Evolutionary conservation across 208 protist species (phyloP), one percentile per base, ranked within the genome.

Genomic region (Lotmaria passim): DNA sequence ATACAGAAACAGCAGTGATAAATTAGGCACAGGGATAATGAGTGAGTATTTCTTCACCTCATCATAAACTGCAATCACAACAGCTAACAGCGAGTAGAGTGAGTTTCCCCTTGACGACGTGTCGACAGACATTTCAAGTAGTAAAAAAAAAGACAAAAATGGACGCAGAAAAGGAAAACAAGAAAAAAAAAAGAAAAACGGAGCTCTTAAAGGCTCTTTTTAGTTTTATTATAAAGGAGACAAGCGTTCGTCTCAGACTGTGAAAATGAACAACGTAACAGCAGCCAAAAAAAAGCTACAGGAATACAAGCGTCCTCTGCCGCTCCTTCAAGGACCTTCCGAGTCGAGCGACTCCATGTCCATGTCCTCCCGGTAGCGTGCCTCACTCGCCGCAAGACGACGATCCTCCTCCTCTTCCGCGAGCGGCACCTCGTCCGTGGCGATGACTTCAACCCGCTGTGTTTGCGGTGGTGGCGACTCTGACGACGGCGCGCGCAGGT

Each of bases 401-500:
- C 43, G 52, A 30, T 70, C 64, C 41, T 70, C 64, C 21, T 70
- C 73, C 26, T 78, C 73, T 8, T 52, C 63, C 6, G 12, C 73
- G 7, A 61, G 57, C 0, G 56, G 60, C 1, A 56, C 46, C 2
- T 56, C 44, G 23, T 66, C 60, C 0, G 23, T 24, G 3, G n/a
- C 28, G 5, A 44, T 15, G 5, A 56, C 30, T n/a, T 43, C 44
- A 12, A 50, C n/a, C 0, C 36, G 43, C 53, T 24, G 55, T 30
- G 41, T 52, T 47, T 39, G 43, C 56, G 59, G 69, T 46, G 57
- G 58, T n/a, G 38, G 50, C 38, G 26, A 58, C 17, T 41, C 55
- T 34, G 34, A 21, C 36, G n/a, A n/a, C n/a, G n/a, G n/a, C n/a
- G n/a, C n/a, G n/a, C 41, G 61, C 60, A 66, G 34, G 23, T 53